Evolutionary conservation across 1,284 basidiomycete species (phyloP), one percentile per base, ranked within the genome.

Genomic region (Mycena sp.): DNA sequence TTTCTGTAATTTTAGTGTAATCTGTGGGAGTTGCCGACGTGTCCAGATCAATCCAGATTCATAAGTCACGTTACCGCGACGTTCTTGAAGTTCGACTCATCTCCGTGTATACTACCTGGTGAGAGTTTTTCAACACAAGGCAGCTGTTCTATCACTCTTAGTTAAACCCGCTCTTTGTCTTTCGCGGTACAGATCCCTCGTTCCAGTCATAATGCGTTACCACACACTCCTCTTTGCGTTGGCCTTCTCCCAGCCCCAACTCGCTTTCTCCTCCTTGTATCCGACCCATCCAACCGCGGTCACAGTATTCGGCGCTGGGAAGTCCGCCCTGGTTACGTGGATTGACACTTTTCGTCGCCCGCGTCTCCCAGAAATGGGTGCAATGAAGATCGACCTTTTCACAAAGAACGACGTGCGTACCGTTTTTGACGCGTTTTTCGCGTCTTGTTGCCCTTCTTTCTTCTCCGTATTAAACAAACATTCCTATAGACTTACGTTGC

Each of bases 251-350:
- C 28, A 32, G 19, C 19, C 48, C 21, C 38, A 63, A 32, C 46
- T 66, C 60, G 60, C 43, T 35, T 26, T 54, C 21, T 77, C 73
- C 29, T 73, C 74, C 11, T 69, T 87, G 25, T 87, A 83, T 65
- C 81, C 82, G 0, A 86, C 80, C 1, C 71, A 76, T n/a, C 86
- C 86, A 17, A 59, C 83, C n/a, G 73, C 80, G 35, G 74, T 70
- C 41, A 83, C 85, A 0, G 74, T 80, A 1, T 81, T 80, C 69
- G 69, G 69, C 29, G 78, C 80, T 44, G 85, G 83, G 17, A 70
- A 75, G 40, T 71, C 76, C 11, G 76, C 74, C 37, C 58, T 68
- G 4, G 70, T 87, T 4, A 77, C 71, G 6, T 88, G 86, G 87
- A 73, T 76, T 28, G 84, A 87, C 41, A 81, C 85, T 46, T 72